phyloP scores from a whole-genome alignment of 2,329 filamentous ascomycete genomes.

The Cladobotryum mycophilum region DNA sequence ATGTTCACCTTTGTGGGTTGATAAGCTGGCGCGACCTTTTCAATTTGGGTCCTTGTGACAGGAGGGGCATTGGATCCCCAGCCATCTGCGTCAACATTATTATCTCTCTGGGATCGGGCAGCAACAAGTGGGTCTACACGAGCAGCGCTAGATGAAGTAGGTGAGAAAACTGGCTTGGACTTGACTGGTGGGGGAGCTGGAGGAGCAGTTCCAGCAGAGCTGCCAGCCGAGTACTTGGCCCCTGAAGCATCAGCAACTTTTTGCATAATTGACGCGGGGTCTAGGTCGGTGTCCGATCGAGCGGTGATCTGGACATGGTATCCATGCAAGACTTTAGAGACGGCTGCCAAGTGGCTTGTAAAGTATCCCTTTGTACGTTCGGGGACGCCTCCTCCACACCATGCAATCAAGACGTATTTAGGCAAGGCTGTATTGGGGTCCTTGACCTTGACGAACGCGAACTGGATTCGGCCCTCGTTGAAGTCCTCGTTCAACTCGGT shows the following conservation, averaged over 20 bases:
- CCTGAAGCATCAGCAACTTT: conserved; percentile 94
- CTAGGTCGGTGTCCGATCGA: conserved; percentile 82
- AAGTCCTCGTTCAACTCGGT: conserved; percentile 90
- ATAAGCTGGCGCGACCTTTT: conserved; percentile 90
- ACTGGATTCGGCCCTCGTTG: conserved; percentile 93
- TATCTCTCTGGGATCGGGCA: conserved; percentile 54
- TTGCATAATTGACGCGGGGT: conserved; percentile 79
- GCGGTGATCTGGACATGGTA: conserved; percentile 98
- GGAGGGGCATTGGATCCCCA: conserved; percentile 95
- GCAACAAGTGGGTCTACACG: conserved; percentile 62
- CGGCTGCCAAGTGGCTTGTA: conserved; percentile 83
- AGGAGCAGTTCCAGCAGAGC: conserved; percentile 46
- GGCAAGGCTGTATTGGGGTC: conserved; percentile 85
- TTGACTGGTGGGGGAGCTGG: conserved; percentile 63
- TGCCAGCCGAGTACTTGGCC: conserved; percentile 78
- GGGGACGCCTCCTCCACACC: conserved; percentile 97
- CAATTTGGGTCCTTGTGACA: conserved; percentile 75
- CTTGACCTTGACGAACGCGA: conserved; percentile 93
- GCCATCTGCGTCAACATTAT: conserved; percentile 71
- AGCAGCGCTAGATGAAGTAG: conserved; percentile 50
- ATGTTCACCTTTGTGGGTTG: conserved; percentile 95
- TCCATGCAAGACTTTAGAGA: conserved; percentile 88
- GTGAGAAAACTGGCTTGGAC: conserved; percentile 88
- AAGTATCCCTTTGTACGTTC: conserved; percentile 98
- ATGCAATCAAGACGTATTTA: conserved; percentile 89